Evolutionary conservation across 805 yeast species (phyloP).

Genomic region (baker's yeast (Saccharomyces cerevisiae)): DNA sequence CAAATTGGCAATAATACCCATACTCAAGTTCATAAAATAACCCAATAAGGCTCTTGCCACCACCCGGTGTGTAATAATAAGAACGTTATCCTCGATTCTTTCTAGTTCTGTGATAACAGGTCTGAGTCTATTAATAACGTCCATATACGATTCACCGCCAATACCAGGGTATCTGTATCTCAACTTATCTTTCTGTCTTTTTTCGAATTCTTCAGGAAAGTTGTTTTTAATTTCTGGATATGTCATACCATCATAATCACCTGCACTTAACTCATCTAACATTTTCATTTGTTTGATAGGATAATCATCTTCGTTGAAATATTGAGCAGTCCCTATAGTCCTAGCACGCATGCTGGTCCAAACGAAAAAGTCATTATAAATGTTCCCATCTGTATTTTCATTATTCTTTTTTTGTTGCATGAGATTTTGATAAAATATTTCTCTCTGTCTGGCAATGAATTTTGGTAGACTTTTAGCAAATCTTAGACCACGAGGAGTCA

Average conservation of each 20-base stretch:
- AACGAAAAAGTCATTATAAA: constrained; percentile 66
- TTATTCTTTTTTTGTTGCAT: constrained; percentile 44
- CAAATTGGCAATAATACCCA: constrained; percentile 74
- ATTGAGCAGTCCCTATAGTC: constrained; percentile 67
- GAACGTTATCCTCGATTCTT: constrained; percentile 77
- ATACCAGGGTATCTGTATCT: constrained; percentile 91
- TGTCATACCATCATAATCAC: constrained; percentile 87
- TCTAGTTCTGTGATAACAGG: constrained; percentile 91
- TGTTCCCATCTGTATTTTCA: constrained; percentile 5
- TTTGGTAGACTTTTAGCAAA: constrained; percentile 65
- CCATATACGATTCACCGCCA: constrained; percentile 93
- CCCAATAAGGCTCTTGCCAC: constrained; percentile 82
- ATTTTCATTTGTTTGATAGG: constrained; percentile 83
- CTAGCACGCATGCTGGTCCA: constrained; percentile 88
- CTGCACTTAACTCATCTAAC: constrained; percentile 91
- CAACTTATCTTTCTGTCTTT: constrained; percentile 69
- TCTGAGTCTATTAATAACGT: constrained; percentile 81
- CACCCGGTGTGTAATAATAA: constrained; percentile 82
- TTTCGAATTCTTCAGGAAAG: constrained; percentile 70
- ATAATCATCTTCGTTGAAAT: constrained; percentile 64
- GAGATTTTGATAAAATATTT: constrained; percentile 49
- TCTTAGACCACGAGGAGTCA: constrained; percentile 70
- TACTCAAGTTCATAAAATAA: constrained; percentile 75
- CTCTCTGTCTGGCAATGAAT: constrained; percentile 65
- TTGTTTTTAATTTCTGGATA: constrained; percentile 70